Evolutionary conservation across 139 green algal genomes (phyloP), one percentile per base, ranked within the genome.

Genomic region (Micractinium conductrix): DNA sequence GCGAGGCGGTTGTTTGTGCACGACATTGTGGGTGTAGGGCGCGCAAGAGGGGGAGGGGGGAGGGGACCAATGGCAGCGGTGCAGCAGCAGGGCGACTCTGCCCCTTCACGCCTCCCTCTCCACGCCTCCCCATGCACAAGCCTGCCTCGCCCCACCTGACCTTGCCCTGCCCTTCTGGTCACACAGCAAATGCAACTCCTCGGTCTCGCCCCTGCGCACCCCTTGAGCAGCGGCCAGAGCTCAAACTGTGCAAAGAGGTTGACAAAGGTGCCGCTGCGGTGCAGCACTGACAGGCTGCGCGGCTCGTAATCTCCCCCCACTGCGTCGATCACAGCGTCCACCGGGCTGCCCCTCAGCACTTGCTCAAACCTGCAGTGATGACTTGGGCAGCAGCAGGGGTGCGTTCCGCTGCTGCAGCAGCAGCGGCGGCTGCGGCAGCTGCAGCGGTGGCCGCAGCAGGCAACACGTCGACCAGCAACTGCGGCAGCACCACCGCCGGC

Each of bases 191-290:
- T 10, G 48, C 12, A 22, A 22, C 12, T 22, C 14, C 14, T 22
- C 48, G 12, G 12, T 14, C 48, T 14, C 19, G 5, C 28, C 2
- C 3, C 4, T 16, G 35, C 63, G 38, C n/a, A 71, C 63, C 63
- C 63, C 22, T 71, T 71, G 4, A 71, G 1, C 6, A 71, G 38
- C 28, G 63, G 63, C 63, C 63, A 71, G 30, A 71, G 63, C 4
- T 33, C 33, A 35, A 71, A 71, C 63, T 71, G 63, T 33, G 63
- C 63, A 43, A 33, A 71, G 30, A 71, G 63, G 63, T 71, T 71
- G 63, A 71, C 63, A 71, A 71, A 71, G 4, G 63, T 71, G 63
- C 63, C 63, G 63, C 30, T 71, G 63, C 63, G 63, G 28, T 40
- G 33, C 63, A 71, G 63, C 63, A 71, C 63, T 14, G 33, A 1